These are phyloP conservation scores for Fremontodendron californicum DNA, from an alignment of 345 rosid species.

Conservation along the genomic window DNA sequence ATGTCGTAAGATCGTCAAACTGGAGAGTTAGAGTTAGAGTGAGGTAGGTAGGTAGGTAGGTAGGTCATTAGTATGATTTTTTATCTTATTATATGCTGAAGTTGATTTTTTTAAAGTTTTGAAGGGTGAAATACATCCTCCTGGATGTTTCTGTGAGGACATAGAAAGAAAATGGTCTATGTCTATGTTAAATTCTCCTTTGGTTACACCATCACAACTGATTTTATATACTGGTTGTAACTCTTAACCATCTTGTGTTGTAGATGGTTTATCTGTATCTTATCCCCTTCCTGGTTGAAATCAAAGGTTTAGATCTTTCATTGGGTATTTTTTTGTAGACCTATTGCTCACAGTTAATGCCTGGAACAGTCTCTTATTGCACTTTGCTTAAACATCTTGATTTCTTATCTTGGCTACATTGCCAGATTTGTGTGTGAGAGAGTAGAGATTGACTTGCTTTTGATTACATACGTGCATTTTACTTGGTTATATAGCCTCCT, in stretches of 20 bases:
- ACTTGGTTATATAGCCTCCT: neutral
- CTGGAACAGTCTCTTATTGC: neutral
- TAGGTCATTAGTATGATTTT: neutral
- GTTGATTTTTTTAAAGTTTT: neutral
- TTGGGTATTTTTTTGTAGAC: neutral
- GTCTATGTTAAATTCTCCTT: neutral
- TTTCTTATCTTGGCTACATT: neutral
- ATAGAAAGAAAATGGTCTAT: neutral
- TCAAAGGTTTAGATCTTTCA: neutral
- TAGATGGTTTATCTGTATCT: neutral
- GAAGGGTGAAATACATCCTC: neutral
- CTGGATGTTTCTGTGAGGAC: neutral
- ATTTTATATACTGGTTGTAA: neutral
- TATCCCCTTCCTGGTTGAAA: neutral
- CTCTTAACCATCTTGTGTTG: neutral
- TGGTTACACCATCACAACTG: neutral
- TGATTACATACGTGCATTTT: neutral
- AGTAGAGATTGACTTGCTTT: neutral
- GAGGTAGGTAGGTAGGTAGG: too few species aligned
- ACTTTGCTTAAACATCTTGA: neutral
- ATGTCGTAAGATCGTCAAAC: neutral
- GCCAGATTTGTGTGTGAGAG: neutral
- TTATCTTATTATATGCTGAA: neutral
- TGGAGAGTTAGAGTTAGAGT: neutral
- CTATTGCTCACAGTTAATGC: neutral